Evolutionary conservation across 148 eudicot genomes (phyloP).

Genomic region (Chenopodium berlandieri): DNA sequence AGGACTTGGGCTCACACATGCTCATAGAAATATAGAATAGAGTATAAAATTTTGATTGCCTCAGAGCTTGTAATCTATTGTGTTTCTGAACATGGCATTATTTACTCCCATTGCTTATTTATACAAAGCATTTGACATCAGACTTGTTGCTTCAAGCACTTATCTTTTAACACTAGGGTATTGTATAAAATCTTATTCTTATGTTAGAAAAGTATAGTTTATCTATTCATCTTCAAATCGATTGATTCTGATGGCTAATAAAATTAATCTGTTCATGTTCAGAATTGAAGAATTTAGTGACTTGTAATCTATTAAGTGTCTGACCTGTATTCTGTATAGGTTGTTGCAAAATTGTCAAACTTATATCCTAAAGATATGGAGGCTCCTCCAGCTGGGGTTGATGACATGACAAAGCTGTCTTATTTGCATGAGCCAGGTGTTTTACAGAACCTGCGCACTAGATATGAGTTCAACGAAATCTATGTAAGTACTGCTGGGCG

Average conservation of each 20-base stretch:
- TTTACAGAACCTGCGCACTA: constrained; percentile 66
- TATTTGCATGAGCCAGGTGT: constrained; percentile 99
- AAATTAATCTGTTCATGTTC: not conserved
- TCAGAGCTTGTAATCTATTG: not conserved
- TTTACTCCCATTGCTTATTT: not conserved
- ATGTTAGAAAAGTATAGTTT: not conserved
- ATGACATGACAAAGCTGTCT: constrained; percentile 95
- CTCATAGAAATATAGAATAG: not conserved
- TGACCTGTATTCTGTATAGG: constrained; percentile 41
- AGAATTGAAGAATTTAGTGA: not conserved
- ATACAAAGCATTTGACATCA: not conserved
- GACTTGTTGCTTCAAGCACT: not conserved
- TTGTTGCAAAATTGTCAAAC: constrained; percentile 71
- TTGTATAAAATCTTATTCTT: not conserved
- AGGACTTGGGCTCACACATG: not conserved
- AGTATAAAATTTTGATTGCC: not conserved
- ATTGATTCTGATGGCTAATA: not conserved
- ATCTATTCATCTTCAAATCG: not conserved
- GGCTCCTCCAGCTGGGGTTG: constrained; percentile 97
- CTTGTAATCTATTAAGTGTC: not conserved
- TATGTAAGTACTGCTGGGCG: constrained; percentile 51
- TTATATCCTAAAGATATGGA: constrained; percentile 87
- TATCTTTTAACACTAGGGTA: not conserved
- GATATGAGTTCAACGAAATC: constrained; percentile 97
- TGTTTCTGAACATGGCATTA: not conserved